Conservation (phyloP, 768 basidiomycete genomes). For the Pleurotus salmoneostramineus region DNA sequence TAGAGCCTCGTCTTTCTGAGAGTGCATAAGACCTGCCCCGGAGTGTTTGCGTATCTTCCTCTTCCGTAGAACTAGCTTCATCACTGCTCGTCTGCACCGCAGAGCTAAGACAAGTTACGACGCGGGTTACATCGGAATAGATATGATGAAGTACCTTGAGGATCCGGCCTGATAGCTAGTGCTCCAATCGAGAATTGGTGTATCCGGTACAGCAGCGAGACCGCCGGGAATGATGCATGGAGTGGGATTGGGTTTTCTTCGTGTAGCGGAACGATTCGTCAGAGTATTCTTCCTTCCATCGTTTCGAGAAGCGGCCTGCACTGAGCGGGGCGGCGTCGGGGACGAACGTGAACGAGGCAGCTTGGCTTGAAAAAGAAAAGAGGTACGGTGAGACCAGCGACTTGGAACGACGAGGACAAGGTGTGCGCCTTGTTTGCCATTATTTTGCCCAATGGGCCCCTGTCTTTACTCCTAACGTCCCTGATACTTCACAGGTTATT, state of each 20-base stretch:
- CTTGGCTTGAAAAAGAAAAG: conserved; percentile 30
- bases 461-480: no score
- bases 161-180: conserved; percentile 87
- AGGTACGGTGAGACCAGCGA: neutral
- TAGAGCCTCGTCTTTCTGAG: neutral
- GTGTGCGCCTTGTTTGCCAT: neutral
- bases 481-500: no score
- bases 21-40: conserved; percentile 36
- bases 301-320: conserved; percentile 45
- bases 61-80: conserved; percentile 43
- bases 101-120: conserved; percentile 31
- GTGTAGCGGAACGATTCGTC: conserved; percentile 31
- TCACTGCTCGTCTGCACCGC: conserved; percentile 48
- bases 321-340: conserved; percentile 66
- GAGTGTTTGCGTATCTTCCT: conserved; percentile 30
- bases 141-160: conserved; percentile 52
- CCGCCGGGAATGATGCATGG: neutral
- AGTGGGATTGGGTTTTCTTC: conserved; percentile 1
- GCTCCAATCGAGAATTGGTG: conserved; percentile 53
- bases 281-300: conserved; percentile 26
- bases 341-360: conserved; percentile 81
- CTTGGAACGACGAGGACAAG: neutral
- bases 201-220: neutral
- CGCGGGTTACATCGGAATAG: neutral
- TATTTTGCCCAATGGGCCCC: no score